Percentiles rank a stretch among this genome's conserved stretches.
Conservation (phyloP, 1,284 basidiomycete species). For the Golubevia sp. region DNA sequence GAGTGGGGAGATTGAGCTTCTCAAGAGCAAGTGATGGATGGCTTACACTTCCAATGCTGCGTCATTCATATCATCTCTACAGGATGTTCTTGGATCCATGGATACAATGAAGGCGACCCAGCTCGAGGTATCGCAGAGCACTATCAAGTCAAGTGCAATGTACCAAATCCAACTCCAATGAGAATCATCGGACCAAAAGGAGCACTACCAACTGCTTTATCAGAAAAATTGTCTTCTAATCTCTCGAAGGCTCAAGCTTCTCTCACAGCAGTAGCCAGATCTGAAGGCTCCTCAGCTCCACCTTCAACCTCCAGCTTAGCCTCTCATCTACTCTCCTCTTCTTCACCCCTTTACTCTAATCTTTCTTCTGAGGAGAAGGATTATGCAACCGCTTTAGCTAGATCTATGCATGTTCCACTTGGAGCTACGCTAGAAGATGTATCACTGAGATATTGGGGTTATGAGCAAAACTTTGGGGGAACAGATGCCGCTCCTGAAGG, state of each 20-base stretch:
- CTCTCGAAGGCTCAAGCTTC: slow-evolving; percentile 27
- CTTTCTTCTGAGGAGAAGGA: slow-evolving; percentile 70
- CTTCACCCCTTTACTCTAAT: slow-evolving; percentile 41
- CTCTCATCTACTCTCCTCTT: slow-evolving; percentile 56
- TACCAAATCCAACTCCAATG: slow-evolving; percentile 22
- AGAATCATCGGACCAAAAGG: slow-evolving; percentile 32
- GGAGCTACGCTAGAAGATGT: slow-evolving; percentile 61
- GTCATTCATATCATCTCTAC: slow-evolving; percentile 13
- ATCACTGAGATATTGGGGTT: slow-evolving; percentile 26
- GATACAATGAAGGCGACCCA: slow-evolving; percentile 40
- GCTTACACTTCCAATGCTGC: too few relatives aligned
- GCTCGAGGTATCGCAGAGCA: slow-evolving; percentile 29
- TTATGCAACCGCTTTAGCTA: slow-evolving; percentile 60
- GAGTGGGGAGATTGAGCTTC: too few relatives aligned
- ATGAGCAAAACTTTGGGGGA: slow-evolving; percentile 62
- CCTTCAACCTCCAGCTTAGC: slow-evolving; percentile 47
- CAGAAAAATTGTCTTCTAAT: slow-evolving; percentile 24
- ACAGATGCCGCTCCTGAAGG: slow-evolving; percentile 65
- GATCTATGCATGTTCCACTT: slow-evolving; percentile 64
- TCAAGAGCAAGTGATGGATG: too few relatives aligned
- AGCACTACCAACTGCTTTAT: slow-evolving; percentile 12
- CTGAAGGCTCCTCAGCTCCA: slow-evolving; percentile 33
- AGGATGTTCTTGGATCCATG: slow-evolving; percentile 47
- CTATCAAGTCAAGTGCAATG: slow-evolving; percentile 17
- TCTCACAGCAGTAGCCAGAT: slow-evolving; percentile 17